phyloP scores from a whole-genome alignment of 106 monocot genomes.

The Acorus calamus region DNA sequence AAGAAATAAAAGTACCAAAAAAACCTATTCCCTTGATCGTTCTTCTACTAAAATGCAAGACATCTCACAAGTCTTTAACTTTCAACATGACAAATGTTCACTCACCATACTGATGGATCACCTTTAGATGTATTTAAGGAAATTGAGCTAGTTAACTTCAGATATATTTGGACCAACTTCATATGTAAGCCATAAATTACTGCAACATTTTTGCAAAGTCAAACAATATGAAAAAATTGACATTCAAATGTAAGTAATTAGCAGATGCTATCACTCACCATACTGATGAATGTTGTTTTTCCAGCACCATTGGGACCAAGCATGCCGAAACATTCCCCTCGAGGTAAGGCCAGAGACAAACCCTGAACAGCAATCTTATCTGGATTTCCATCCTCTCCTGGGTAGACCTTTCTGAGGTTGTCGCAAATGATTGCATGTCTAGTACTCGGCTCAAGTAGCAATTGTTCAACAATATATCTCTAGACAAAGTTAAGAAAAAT shows the following conservation, averaged over 20 bases:
- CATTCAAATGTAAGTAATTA: no score
- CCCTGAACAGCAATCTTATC: conserved; percentile 74
- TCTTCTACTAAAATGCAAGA: no score
- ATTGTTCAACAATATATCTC: conserved; percentile 57
- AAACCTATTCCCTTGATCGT: no score
- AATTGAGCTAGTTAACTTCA: neutral
- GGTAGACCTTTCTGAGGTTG: conserved; percentile 62
- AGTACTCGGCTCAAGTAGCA: conserved; percentile 29
- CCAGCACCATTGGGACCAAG: conserved; percentile 95
- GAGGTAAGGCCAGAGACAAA: conserved; percentile 66
- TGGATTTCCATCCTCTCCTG: conserved; percentile 69
- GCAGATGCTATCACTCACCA: conserved; percentile 25
- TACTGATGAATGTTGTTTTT: conserved; percentile 79
- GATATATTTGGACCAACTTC: no score
- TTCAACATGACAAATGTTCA: neutral
- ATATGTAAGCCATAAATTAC: no score
- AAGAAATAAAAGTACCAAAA: no score
- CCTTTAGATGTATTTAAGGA: neutral
- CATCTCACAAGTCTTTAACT: no score
- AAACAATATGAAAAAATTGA: no score
- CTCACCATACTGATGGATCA: neutral
- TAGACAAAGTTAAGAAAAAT: conserved; percentile 13
- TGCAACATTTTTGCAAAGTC: no score
- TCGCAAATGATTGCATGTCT: conserved; percentile 57
- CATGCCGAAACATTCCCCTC: conserved; percentile 87